Evolutionary conservation across 2,329 filamentous ascomycete species (phyloP), one percentile per base, ranked within the genome.

Genomic region (Arthrinium phaeospermum): DNA sequence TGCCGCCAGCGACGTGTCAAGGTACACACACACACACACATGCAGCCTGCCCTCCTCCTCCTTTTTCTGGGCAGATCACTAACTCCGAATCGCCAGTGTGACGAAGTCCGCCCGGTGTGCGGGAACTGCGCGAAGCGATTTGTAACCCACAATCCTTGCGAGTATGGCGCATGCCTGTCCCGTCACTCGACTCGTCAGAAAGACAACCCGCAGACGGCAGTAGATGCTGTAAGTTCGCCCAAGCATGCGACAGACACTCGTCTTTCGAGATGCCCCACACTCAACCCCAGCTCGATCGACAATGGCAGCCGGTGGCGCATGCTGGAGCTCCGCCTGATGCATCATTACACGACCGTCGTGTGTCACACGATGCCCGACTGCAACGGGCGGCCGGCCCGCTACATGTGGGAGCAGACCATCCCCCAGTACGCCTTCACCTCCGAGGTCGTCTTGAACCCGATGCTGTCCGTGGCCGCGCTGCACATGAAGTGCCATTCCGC

Each of bases 281-380:
- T 34, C 3, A 3, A 4, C 27, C 51, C 61, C 27, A 30, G 30
- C 22, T 67, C 27, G 2, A 24, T 64, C 8, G 30, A 37, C 6
- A 7, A 13, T 3, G 24, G n/a, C 19, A 61, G 51, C 14, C 46
- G n/a, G 3, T 71, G 70, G 70, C 27, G 70, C 10, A 53, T 53
- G n/a, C 30, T 71, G 41, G 70, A 71, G 70, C 70, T 71, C n/a
- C 70, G 70, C 13, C 51, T 71, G 16, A 71, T 71, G 70, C 70
- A 71, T 37, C 64, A 71, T 61, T 71, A 71, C 47, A 68, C 64
- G 45, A 44, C 70, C 8, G 70, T 71, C 3, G 64, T 68, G 19
- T 53, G 70, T 24, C 44, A 46, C 24, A 67, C 70, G 4, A 68
- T 71, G 34, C 70, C 70, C 6, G 70, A 71, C 37, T 71, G 70